These are phyloP conservation scores for Microbotryomycetes sp. DNA, from an alignment of 1,284 basidiomycete species.

Conservation along the genomic window DNA sequence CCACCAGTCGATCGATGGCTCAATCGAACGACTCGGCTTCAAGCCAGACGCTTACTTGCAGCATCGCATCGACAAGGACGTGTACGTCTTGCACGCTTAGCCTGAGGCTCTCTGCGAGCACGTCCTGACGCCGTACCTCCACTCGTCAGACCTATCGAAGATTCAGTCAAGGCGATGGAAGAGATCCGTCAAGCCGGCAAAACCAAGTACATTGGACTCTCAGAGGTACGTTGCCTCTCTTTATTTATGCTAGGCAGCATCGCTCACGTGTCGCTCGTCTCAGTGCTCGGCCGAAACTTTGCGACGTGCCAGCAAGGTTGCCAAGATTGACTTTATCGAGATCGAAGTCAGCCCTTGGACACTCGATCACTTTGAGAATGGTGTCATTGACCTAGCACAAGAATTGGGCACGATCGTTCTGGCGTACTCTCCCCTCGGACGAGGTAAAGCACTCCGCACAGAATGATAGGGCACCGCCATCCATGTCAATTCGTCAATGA, in stretches of 20 bases:
- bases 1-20: conserved; percentile 13
- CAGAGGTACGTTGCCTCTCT: conserved; percentile 46
- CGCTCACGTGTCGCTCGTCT: too few relatives aligned
- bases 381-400: conserved; percentile 42
- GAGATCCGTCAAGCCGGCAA: conserved; percentile 53
- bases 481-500: too few relatives aligned
- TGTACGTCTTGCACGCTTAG: conserved; percentile 1
- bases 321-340: conserved; percentile 31
- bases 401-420: conserved; percentile 49
- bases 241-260: too few relatives aligned
- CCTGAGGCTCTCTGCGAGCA: too few relatives aligned
- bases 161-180: conserved; percentile 45
- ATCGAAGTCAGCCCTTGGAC: conserved; percentile 52
- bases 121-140: background rate
- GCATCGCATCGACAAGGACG: conserved; percentile 24
- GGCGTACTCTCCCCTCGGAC: conserved; percentile 58
- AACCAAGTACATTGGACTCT: conserved; percentile 57
- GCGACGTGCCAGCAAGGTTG: conserved; percentile 51
- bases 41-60: conserved; percentile 25
- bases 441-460: too few relatives aligned
- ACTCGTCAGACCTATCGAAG: conserved; percentile 44
- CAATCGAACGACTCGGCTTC: conserved; percentile 14
- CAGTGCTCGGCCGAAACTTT: conserved; percentile 51
- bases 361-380: conserved; percentile 42
- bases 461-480: too few relatives aligned